Evolutionary conservation across 352 stramenopile genomes (phyloP).

Genomic region (Phytophthora aleatoria): DNA sequence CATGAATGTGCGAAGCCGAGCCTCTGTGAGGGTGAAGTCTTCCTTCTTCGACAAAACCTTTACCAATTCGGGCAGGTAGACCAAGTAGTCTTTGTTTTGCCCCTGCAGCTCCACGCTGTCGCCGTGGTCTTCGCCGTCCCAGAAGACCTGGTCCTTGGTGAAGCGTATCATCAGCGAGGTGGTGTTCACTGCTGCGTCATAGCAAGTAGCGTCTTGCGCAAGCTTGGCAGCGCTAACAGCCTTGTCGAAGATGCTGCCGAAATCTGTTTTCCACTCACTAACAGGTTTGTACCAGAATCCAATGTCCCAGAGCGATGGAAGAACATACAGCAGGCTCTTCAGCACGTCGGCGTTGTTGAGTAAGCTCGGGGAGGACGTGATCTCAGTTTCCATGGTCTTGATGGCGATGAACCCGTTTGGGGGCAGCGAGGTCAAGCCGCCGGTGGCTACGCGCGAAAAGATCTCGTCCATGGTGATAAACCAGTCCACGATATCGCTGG

Average conservation of each 20-base stretch:
- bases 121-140: constrained; percentile 42
- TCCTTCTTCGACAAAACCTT: constrained; percentile 29
- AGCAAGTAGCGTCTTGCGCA: constrained; percentile 11
- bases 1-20: constrained; percentile 59
- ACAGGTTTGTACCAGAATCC: constrained; percentile 61
- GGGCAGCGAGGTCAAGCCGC: constrained; percentile 43
- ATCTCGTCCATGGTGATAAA: constrained; percentile 47
- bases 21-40: constrained; percentile 36
- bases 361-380: constrained; percentile 27
- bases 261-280: constrained; percentile 38
- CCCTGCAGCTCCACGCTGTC: constrained; percentile 31
- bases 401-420: constrained; percentile 37
- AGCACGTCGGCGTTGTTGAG: constrained; percentile 37
- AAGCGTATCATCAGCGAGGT: constrained; percentile 65
- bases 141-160: constrained; percentile 71
- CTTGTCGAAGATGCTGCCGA: constrained; percentile 38
- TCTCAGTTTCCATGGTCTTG: constrained; percentile 36
- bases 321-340: constrained; percentile 34
- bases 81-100: constrained; percentile 37
- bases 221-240: constrained; percentile 37
- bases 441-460: constrained; percentile 45
- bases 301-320: constrained; percentile 54
- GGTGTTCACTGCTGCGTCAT: constrained; percentile 50
- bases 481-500: constrained; percentile 33
- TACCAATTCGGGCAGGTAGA: constrained; percentile 48